Percentiles rank a stretch among this genome's conserved stretches.
Conservation (phyloP, 2,329 filamentous ascomycete genomes). For the Rhynchosporium graminicola region DNA sequence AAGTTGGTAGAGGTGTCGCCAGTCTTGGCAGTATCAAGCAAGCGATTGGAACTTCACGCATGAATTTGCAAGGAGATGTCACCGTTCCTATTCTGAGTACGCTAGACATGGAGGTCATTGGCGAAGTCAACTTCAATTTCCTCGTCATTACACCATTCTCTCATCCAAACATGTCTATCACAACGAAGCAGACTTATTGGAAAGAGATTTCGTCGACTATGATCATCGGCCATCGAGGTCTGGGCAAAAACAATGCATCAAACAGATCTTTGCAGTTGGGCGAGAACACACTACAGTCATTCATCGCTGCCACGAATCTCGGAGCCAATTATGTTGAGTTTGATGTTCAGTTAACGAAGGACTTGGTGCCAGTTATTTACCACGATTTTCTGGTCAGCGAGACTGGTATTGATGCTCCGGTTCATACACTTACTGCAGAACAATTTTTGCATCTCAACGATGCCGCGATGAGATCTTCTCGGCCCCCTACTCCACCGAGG, state of each 20-base stretch:
- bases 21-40: conserved; percentile 84
- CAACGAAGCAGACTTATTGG: conserved; percentile 92
- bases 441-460: conserved; percentile 85
- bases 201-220: conserved; percentile 88
- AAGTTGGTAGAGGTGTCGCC: conserved; percentile 87
- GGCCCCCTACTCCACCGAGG: conserved; percentile 47
- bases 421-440: conserved; percentile 91
- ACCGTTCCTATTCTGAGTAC: conserved; percentile 85
- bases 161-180: conserved; percentile 91
- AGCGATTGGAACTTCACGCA: conserved; percentile 79
- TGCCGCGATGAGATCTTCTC: conserved; percentile 48
- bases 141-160: conserved; percentile 90
- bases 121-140: conserved; percentile 95
- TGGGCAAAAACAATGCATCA: conserved; percentile 86
- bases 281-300: conserved; percentile 94
- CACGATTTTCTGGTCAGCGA: conserved; percentile 98
- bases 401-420: conserved; percentile 93
- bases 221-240: conserved; percentile 70
- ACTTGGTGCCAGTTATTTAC: conserved; percentile 97
- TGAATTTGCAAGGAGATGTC: conserved; percentile 88
- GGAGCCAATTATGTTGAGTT: conserved; percentile 76
- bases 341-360: conserved; percentile 97
- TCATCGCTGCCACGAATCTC: conserved; percentile 92
- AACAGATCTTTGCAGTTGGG: conserved; percentile 90
- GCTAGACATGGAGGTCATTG: conserved; percentile 79